Base-by-base conservation (phyloP, 1,284 basidiomycete genomes). In the Ganoderma sinense region DNA sequence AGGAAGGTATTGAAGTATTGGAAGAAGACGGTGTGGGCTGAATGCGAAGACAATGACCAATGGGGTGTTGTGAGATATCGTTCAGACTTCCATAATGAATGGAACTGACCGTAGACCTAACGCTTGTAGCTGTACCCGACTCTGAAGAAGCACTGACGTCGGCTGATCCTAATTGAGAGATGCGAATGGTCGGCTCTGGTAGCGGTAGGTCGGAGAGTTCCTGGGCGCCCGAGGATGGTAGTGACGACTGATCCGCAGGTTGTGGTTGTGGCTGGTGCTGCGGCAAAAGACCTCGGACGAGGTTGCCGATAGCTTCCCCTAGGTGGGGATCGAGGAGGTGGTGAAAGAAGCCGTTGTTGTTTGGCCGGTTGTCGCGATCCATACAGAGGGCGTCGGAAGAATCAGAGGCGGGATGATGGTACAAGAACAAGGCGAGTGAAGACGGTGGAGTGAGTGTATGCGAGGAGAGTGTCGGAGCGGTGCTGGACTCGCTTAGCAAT, bases 311-410 rank as follows among this genome's bases (percentile, higher is more conserved):
- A 39, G 69, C 68, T 43, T 73, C 65, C 48, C 70, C 73, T 60
- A 72, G 62, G 2, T 72, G 70, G 18, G 74, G 72, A 31, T 74
- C 71, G 18, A 72, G 55, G 39, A 72, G 43, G 53, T 73, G 70
- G 64, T 72, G 70, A 31, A 72, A 51, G 64, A 74, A 65, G 61
- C 23, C 31, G 51, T 69, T 67, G 66, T 70, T 63, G 67, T 70
- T 65, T 62, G 60, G 60, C n/a, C 67, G 65, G 61, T 73, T 69
- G 64, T 75, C 73, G 66, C 72, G 69, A 62, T 75, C 72, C 74
- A 75, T 76, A 65, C 33, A 23, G 67, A 55, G 65, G 68, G 33
- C n/a, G 43, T 58, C 65, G n/a, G 29, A 29, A 2, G 41, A 43
- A 13, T 6, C 14, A 45, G 13, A 16, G 40, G 11, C 26, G 31